Evolutionary conservation across 345 rosid species (phyloP), one percentile per base, ranked within the genome.

Genomic region (Melaleuca alternifolia): DNA sequence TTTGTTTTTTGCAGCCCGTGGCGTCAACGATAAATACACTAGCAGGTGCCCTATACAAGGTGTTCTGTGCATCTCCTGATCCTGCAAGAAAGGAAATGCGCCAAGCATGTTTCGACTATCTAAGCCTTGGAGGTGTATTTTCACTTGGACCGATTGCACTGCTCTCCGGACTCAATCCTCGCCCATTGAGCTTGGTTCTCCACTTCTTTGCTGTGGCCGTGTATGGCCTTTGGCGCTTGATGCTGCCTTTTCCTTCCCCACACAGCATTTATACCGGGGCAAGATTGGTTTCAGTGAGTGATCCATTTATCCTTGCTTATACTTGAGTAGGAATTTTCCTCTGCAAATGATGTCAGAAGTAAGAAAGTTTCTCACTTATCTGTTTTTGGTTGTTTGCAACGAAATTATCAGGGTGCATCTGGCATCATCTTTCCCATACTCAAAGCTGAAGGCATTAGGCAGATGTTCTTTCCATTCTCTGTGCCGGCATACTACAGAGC

Each of bases 201-300:
- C 87, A 88, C 46, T 85, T 88, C 85, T 85, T 88, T 61, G 87
- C 87, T 12, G 89, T 87, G 44, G 89, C 89, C 21, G 28, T 85
- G 3, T 87, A 85, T 56, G 89, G 89, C n/a, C 84, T 87, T 79
- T 76, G 89, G 56, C 51, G 87, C 46, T 50, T 87, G 24, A 18
- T 87, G 75, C 28, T 87, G 51, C 89, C 89, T n/a, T 87, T 79
- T 57, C 89, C 89, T 24, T 77, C 89, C 28, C 82, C 79, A 6
- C 51, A 81, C 51, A 85, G 89, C 23, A n/a, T 77, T 11, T 85
- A 79, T 21, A 85, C 62, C 5, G 89, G 87, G 28, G 87, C 89
- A 0, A 87, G 87, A 65, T 71, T 87, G 84, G 77, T 87, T 57
- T 87, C 85, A 14, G 89, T 87, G 75, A 65, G 88, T 26, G 37